A percentile compares a stretch with the other conserved stretches of the same genome.
Conservation (phyloP, 139 green algal genomes). For the Marvania coccoides region DNA sequence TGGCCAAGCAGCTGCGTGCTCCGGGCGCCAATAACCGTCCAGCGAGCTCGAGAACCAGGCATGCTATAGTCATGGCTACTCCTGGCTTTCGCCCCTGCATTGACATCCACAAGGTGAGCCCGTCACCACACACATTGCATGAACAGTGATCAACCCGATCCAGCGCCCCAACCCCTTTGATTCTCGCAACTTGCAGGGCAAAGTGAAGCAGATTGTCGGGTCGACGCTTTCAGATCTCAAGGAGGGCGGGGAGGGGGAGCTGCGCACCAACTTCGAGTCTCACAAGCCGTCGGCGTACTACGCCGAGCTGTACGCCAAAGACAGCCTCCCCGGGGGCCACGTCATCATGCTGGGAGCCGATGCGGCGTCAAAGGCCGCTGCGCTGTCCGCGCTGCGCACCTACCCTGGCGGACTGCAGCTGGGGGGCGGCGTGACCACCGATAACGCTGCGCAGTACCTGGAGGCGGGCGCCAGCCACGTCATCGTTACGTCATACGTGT, state of each 20-base stretch:
- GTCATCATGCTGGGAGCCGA: conserved; percentile 96
- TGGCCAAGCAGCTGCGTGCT: neutral
- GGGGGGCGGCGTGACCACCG: conserved; percentile 81
- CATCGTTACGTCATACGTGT: conserved; percentile 95
- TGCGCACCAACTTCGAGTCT: conserved; percentile 94
- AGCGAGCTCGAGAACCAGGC: neutral
- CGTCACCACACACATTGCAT: neutral
- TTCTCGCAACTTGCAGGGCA: conserved; percentile 55
- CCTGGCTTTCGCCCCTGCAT: conserved; percentile 96
- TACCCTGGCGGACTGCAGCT: conserved; percentile 90
- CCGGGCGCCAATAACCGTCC: neutral
- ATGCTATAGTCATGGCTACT: neutral
- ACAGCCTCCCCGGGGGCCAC: conserved; percentile 83
- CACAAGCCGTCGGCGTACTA: conserved; percentile 75
- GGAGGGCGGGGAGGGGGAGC: conserved; percentile 8
- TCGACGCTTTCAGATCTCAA: conserved; percentile 81
- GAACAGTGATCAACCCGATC: no score
- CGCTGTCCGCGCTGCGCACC: conserved; percentile 62
- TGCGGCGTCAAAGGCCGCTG: conserved; percentile 59
- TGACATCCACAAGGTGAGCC: conserved; percentile 94
- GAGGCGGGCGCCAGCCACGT: conserved; percentile 91
- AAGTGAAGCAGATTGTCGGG: conserved; percentile 99
- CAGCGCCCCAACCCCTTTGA: neutral
- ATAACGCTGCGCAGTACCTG: conserved; percentile 79
- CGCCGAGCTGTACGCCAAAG: conserved; percentile 73